These are phyloP conservation scores for Metarhizium humberi DNA, from an alignment of 2,329 filamentous ascomycete genomes.

Conservation along the genomic window DNA sequence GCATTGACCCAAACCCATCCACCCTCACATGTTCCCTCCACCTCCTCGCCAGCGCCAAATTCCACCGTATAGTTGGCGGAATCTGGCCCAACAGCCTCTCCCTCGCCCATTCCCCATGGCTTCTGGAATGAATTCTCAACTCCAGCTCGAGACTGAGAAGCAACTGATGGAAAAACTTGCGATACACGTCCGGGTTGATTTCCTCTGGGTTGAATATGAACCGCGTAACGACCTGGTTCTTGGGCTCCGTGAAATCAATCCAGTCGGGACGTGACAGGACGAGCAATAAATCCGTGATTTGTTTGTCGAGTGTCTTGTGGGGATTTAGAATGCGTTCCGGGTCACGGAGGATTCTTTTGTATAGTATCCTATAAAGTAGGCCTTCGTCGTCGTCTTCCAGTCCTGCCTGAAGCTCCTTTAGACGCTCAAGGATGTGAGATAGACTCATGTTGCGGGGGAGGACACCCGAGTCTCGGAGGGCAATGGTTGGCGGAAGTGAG, in stretches of 20 bases:
- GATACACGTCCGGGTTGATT: slow-evolving; percentile 47
- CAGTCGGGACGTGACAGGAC: slow-evolving; percentile 60
- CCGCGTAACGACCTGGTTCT: slow-evolving; percentile 64
- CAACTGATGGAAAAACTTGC: slow-evolving; percentile 68
- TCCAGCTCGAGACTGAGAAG: slow-evolving; percentile 65
- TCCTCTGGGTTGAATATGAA: slow-evolving; percentile 57
- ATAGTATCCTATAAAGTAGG: slow-evolving; percentile 54
- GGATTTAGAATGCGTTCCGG: slow-evolving; percentile 52
- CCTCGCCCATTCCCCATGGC: slow-evolving; percentile 54
- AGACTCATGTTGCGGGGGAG: slow-evolving; percentile 53
- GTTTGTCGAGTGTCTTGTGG: slow-evolving; percentile 56
- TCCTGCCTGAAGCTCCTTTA: slow-evolving; percentile 47
- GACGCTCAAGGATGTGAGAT: slow-evolving; percentile 45
- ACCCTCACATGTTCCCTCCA: slow-evolving; percentile 65
- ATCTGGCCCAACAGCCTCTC: slow-evolving; percentile 55
- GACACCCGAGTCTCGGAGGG: slow-evolving; percentile 48
- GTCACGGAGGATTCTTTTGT: slow-evolving; percentile 57
- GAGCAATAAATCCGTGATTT: slow-evolving; percentile 63
- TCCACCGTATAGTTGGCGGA: slow-evolving; percentile 63
- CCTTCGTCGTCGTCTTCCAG: slow-evolving; percentile 48
- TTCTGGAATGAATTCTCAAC: slow-evolving; percentile 54
- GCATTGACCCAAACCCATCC: slow-evolving; percentile 45
- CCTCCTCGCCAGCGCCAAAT: slow-evolving; percentile 60
- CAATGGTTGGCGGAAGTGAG: slow-evolving; percentile 42
- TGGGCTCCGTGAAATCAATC: slow-evolving; percentile 62